A percentile compares a stretch with the other conserved stretches of the same genome.
phyloP scores from a whole-genome alignment of 176 grass and related monocot genomes.

The Musa troglodytarum region DNA sequence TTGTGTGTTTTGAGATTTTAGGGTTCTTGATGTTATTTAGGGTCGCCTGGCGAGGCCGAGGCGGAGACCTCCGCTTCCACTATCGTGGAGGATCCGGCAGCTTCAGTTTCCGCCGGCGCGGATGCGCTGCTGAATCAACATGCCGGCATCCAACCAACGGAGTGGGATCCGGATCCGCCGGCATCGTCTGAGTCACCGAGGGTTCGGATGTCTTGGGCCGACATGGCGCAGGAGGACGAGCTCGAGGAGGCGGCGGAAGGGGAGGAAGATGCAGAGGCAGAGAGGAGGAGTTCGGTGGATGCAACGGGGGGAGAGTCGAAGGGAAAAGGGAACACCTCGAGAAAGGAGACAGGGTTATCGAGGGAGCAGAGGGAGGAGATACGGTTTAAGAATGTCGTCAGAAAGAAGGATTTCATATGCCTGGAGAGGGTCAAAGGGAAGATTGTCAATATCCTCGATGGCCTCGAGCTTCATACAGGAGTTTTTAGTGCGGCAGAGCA shows the following conservation, averaged over 20 bases:
- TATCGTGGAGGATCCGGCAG: not conserved
- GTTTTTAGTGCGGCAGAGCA: slow-evolving; percentile 42
- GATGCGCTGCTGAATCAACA: not conserved
- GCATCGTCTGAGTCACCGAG: slow-evolving; percentile 21
- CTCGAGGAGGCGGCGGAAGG: slow-evolving; percentile 22
- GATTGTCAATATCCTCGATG: slow-evolving; percentile 32
- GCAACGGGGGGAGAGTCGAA: slow-evolving; percentile 2
- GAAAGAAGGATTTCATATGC: slow-evolving; percentile 37
- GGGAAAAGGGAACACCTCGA: not conserved
- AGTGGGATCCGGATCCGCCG: slow-evolving; percentile 33
- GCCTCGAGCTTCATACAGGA: slow-evolving; percentile 37
- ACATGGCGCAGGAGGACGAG: slow-evolving; percentile 77
- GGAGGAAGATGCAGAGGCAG: slow-evolving; percentile 24
- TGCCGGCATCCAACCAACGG: slow-evolving; percentile 36
- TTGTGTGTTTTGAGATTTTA: not conserved
- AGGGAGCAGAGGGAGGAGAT: slow-evolving; percentile 35
- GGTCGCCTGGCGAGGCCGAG: not conserved
- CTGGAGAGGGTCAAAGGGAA: slow-evolving; percentile 32
- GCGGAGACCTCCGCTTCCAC: not conserved
- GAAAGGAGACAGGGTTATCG: slow-evolving; percentile 28
- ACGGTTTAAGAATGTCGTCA: slow-evolving; percentile 31
- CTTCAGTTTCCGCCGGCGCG: not conserved
- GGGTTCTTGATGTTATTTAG: not conserved
- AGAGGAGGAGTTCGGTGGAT: slow-evolving; percentile 17
- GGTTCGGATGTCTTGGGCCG: slow-evolving; percentile 67